Evolutionary conservation across 139 green algal species (phyloP).

Genomic region (Chlamydomonas schloesseri): DNA sequence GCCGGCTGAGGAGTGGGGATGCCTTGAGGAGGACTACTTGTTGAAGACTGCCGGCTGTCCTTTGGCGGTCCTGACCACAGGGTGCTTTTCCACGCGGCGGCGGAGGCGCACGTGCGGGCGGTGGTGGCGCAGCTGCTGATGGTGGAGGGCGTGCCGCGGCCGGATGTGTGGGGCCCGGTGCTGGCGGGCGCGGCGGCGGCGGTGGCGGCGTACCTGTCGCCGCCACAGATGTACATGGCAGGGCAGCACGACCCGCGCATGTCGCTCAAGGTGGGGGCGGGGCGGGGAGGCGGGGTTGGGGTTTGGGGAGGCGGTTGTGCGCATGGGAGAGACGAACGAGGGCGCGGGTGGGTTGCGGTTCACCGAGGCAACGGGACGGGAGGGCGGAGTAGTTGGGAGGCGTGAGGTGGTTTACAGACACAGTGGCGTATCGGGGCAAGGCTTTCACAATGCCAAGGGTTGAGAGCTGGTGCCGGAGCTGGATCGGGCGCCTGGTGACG

Average conservation of each 20-base stretch:
- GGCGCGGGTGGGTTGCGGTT: too few relatives aligned
- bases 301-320: neutral
- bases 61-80: neutral
- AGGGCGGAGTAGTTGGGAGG: too few relatives aligned
- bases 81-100: slow-evolving; percentile 53
- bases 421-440: too few relatives aligned
- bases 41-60: too few relatives aligned
- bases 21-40: too few relatives aligned
- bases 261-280: slow-evolving; percentile 17
- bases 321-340: too few relatives aligned
- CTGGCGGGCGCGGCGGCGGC: slow-evolving; percentile 44
- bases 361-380: too few relatives aligned
- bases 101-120: slow-evolving; percentile 67
- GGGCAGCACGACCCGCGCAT: slow-evolving; percentile 23
- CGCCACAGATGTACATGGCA: slow-evolving; percentile 3
- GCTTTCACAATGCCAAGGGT: too few relatives aligned
- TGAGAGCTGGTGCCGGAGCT: too few relatives aligned
- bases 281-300: neutral
- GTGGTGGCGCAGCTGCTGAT: slow-evolving; percentile 77
- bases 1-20: too few relatives aligned
- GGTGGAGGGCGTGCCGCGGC: slow-evolving; percentile 57
- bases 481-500: too few relatives aligned
- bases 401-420: too few relatives aligned
- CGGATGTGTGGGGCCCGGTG: slow-evolving; percentile 61
- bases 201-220: slow-evolving; percentile 36